These are phyloP conservation scores for Tetrastigma voinierianum DNA, from an alignment of 164 flowering plant species.

Conservation along the genomic window DNA sequence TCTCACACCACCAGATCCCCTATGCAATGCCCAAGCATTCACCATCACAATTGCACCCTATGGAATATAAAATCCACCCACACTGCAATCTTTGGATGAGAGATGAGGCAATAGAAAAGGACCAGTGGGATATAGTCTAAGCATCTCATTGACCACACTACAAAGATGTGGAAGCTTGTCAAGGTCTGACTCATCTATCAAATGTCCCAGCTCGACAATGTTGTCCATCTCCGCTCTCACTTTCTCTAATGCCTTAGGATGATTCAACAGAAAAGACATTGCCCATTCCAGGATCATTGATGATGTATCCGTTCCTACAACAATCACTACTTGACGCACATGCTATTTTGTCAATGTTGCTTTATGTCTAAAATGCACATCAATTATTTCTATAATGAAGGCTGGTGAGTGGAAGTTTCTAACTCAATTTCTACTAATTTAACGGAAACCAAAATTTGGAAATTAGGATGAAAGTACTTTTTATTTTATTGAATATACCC, in stretches of 20 bases:
- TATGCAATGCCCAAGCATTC: slow-evolving; percentile 50
- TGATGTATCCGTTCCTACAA: slow-evolving; percentile 13
- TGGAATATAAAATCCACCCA: slow-evolving; percentile 42
- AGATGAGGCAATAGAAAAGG: slow-evolving; percentile 50
- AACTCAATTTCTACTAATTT: no score
- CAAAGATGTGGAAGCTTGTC: slow-evolving; percentile 37
- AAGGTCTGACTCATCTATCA: slow-evolving; percentile 46
- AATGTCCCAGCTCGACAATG: slow-evolving; percentile 20
- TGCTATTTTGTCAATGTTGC: no score
- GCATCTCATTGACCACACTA: slow-evolving; percentile 37
- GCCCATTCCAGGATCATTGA: no score
- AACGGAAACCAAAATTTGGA: no score
- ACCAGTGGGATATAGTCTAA: slow-evolving; percentile 37
- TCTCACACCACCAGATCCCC: slow-evolving; percentile 53
- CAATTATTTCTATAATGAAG: no score
- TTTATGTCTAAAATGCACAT: no score
- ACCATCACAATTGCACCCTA: slow-evolving; percentile 37
- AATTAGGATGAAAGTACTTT: no score
- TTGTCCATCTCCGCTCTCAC: slow-evolving; percentile 34
- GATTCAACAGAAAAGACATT: slow-evolving; percentile 13
- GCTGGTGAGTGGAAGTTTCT: no score
- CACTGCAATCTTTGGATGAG: slow-evolving; percentile 30
- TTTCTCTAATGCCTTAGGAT: slow-evolving; percentile 5
- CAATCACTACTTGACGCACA: slow-evolving; percentile 9
- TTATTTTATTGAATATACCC: no score